A percentile compares a stretch with the other conserved stretches of the same genome.
Conservation (phyloP, 305 asterid species). For the Fraxinus nigra region DNA sequence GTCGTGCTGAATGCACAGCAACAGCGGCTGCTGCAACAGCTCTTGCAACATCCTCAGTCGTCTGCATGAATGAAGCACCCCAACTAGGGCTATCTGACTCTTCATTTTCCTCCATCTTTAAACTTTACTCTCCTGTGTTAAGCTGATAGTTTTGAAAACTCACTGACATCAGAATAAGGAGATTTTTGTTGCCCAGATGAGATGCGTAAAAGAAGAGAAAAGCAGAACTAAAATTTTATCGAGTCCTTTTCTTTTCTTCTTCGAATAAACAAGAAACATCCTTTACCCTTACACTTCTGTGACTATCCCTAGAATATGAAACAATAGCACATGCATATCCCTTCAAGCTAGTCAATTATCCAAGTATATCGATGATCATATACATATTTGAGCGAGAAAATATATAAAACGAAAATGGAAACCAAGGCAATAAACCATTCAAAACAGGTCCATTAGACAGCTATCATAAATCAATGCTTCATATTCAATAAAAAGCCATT, state of each 20-base stretch:
- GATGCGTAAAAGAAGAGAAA: background rate
- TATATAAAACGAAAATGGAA: no score
- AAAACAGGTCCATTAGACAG: background rate
- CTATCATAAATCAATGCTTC: background rate
- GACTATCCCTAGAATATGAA: background rate
- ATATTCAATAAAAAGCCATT: background rate
- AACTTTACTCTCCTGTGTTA: slow-evolving; percentile 31
- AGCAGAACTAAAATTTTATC: background rate
- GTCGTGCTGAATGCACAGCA: slow-evolving; percentile 74
- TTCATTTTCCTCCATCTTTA: slow-evolving; percentile 71
- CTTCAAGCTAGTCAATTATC: background rate
- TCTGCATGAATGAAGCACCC: slow-evolving; percentile 72
- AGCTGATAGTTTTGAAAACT: slow-evolving; percentile 4
- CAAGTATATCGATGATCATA: background rate
- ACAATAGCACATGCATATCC: background rate
- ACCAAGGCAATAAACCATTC: background rate
- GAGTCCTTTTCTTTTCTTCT: background rate
- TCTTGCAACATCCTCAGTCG: slow-evolving; percentile 92
- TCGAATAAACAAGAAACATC: background rate
- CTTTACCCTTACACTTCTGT: background rate
- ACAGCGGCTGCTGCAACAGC: slow-evolving; percentile 72
- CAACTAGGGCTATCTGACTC: slow-evolving; percentile 85
- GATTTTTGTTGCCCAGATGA: background rate
- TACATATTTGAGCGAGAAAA: background rate
- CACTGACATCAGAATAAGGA: background rate